Base-by-base conservation (phyloP, 306 rosid species). In the Corylus heterophylla region DNA sequence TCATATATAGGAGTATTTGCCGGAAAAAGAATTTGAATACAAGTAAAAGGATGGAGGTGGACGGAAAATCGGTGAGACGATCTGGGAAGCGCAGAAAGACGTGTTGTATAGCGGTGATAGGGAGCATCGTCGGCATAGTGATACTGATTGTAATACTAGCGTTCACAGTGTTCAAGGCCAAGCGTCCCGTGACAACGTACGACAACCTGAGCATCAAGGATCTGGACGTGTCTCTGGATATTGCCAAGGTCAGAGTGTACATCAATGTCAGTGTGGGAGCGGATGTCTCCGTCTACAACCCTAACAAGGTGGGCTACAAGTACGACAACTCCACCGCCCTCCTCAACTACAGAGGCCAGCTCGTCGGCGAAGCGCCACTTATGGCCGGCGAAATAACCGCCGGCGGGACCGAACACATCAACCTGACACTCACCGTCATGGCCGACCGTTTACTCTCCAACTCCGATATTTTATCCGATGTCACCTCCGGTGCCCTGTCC, bases 131-230 rank as follows among this genome's bases (percentile, higher is more conserved):
- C 7, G 47, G 68, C 14, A 3, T 81, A 20, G 55, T 80, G 1
- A 1, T 86, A 48, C 2, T 80, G 7, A 8, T 63, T 0, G 73
- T 86, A 67, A 78, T 92, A 54, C 61, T 94, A 5, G 86, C 83
- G 3, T 69, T 83, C 6, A 90, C 88, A 2, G 86, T 89, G 25
- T 86, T 87, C 91, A 94, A 86, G 63, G 71, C 98, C 31, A 74
- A 52, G 47, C 45, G 71, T 0, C 86, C 93, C 1, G 7, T 73
- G 1, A 86, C 8, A 48, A 47, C 50, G 0, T 74, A 87, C 71
- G 76, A 87, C 48, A 10, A 79, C 70, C 68, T 88, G 14, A 13
- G 74, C 27, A 2, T 94, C 42, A 12, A 63, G 6, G 78, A 90
- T 54, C 59, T 90, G 74, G 72, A 79, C 37, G 4, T 80, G 8